These are phyloP conservation scores for Globisporangium emineosum DNA, from an alignment of 352 stramenopile genomes.

Conservation along the genomic window DNA sequence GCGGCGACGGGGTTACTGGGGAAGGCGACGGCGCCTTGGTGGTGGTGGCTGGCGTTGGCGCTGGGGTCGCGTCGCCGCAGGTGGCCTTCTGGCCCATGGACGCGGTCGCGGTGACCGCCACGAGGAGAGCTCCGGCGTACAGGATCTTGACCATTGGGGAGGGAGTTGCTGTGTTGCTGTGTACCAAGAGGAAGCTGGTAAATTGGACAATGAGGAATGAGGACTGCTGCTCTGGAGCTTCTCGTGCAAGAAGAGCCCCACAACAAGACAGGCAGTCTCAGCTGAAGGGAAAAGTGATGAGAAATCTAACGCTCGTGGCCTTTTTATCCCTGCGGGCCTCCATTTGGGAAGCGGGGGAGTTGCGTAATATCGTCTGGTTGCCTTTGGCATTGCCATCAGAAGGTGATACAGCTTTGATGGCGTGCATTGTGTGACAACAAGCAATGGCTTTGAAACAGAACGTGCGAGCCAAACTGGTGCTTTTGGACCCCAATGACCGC, in stretches of 20 bases:
- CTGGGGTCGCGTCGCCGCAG: constrained; percentile 30
- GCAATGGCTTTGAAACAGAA: too few relatives aligned
- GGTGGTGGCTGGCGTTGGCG: constrained; percentile 5
- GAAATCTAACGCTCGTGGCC: background rate
- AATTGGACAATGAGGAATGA: constrained; percentile 1
- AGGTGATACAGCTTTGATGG: too few relatives aligned
- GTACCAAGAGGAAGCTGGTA: background rate
- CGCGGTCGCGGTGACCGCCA: constrained; percentile 23
- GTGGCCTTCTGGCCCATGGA: constrained; percentile 22
- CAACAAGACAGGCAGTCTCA: too few relatives aligned
- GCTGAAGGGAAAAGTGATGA: background rate
- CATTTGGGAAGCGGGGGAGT: background rate
- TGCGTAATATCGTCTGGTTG: background rate
- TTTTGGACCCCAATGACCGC: too few relatives aligned
- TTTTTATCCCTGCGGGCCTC: background rate
- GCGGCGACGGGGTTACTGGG: constrained; percentile 4
- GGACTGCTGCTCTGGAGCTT: background rate
- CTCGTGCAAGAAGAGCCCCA: too few relatives aligned
- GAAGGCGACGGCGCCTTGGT: constrained; percentile 7
- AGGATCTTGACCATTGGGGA: constrained; percentile 53
- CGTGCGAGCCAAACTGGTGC: too few relatives aligned
- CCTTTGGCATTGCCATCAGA: too few relatives aligned
- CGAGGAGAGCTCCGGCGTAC: constrained; percentile 27
- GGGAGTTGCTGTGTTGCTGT: background rate
- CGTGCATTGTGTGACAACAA: too few relatives aligned